These are phyloP conservation scores for Nothomitra cinnamomea DNA, from an alignment of 2,329 filamentous ascomycete genomes.

Conservation along the genomic window DNA sequence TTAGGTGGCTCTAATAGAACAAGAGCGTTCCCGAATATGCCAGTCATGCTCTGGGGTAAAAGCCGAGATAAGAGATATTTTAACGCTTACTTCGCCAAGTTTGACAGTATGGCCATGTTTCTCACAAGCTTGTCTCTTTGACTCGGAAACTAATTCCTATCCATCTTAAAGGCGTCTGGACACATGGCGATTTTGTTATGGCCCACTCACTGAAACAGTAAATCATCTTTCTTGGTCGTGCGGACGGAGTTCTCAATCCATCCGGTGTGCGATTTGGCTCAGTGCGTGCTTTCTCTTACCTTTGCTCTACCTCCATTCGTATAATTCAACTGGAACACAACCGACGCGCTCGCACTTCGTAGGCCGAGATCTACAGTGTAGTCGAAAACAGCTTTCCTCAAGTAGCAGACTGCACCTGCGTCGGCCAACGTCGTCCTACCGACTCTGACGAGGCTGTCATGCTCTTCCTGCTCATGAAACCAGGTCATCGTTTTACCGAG, in stretches of 20 bases:
- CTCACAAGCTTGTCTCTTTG: neutral
- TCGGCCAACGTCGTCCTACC: constrained; percentile 52
- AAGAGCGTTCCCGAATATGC: constrained; percentile 50
- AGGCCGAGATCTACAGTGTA: constrained; percentile 58
- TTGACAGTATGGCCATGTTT: constrained; percentile 17
- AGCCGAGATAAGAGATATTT: constrained; percentile 25
- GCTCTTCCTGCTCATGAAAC: constrained; percentile 41
- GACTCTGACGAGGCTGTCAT: constrained; percentile 42
- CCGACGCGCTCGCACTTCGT: neutral
- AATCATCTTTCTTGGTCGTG: constrained; percentile 49
- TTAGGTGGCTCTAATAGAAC: constrained; percentile 20
- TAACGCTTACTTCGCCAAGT: constrained; percentile 29
- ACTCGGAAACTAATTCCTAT: neutral
- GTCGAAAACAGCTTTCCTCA: constrained; percentile 48
- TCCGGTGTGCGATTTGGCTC: constrained; percentile 64
- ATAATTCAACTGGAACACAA: neutral
- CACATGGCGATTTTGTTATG: constrained; percentile 65
- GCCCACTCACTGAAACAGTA: constrained; percentile 50
- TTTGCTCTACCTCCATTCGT: neutral
- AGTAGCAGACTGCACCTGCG: constrained; percentile 58
- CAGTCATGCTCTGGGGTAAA: constrained; percentile 29
- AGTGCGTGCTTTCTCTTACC: constrained; percentile 14
- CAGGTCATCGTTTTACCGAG: constrained; percentile 37
- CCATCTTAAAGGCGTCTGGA: constrained; percentile 42
- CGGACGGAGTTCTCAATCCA: constrained; percentile 48